Evolutionary conservation across 768 basidiomycete species (phyloP), one percentile per base, ranked within the genome.

Genomic region (Boletus rubroflammeus): DNA sequence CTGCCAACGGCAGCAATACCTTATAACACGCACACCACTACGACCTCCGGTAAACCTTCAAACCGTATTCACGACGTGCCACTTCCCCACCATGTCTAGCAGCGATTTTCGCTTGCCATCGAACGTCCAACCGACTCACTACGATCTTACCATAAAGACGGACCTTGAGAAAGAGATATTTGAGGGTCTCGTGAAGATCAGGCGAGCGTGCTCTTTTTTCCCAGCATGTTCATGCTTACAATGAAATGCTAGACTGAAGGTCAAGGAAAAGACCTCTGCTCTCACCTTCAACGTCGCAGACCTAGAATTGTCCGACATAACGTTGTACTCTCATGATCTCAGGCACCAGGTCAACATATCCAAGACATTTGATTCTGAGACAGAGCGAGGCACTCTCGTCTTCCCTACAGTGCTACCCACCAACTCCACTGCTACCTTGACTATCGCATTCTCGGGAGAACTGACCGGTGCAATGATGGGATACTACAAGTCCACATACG

Each of bases 131-230:
- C 85, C 90, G 13, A 78, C 71, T 7, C 90, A 93, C 67, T 95
- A 94, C 70, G 86, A 90, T 60, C 65, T 93, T 47, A 83, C 82
- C 43, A 73, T 94, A 66, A 83, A 81, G 64, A 94, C 92, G 3
- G 91, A 98, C 72, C 81, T 98, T 49, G 79, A 86, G 52, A 78
- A 77, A n/a, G 78, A 84, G 55, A 79, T 73, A 10, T 98, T 93
- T 68, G 75, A 82, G 40, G 96, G 96, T 40, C 77, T 84, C 36
- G 89, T 86, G 46, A 83, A 82, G 59, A 82, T 90, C 64, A 76
- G 81, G 90, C 83, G 56, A 50, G 82, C 73, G 23, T 34, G 38
- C 36, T 23, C 29, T 40, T 29, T 40, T 29, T 40, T 28, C 6
- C 21, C 8, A 42, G 19, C 32, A 19, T 47, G 21, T 11, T 47